These are phyloP conservation scores for Neurospora hispaniola DNA, from an alignment of 495 filamentous ascomycete genomes.

Conservation along the genomic window DNA sequence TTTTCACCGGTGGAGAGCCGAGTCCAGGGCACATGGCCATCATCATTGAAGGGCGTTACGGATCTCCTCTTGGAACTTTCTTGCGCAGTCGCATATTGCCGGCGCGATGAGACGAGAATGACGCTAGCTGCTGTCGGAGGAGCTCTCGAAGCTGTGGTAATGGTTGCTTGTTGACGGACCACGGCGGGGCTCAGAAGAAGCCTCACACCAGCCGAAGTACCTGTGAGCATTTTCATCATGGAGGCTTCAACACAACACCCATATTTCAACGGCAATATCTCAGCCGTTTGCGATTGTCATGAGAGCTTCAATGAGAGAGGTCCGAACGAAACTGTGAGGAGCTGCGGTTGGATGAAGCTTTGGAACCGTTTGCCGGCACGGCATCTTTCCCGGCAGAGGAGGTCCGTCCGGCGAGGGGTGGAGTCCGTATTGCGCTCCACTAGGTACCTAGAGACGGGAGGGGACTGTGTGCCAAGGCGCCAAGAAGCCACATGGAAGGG, in stretches of 20 bases:
- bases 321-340: background rate
- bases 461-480: slow-evolving; percentile 1
- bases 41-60: slow-evolving; percentile 73
- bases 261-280: slow-evolving; percentile 14
- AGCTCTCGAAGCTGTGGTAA: background rate
- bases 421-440: slow-evolving; percentile 3
- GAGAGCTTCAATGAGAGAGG: background rate
- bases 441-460: background rate
- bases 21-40: slow-evolving; percentile 69
- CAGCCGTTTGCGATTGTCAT: slow-evolving; percentile 1
- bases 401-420: background rate
- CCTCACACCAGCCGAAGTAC: background rate
- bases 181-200: slow-evolving; percentile 3
- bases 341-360: slow-evolving; percentile 1
- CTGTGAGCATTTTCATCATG: slow-evolving; percentile 17
- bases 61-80: slow-evolving; percentile 38
- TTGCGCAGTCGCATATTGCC: slow-evolving; percentile 21
- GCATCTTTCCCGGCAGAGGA: slow-evolving; percentile 16
- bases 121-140: background rate
- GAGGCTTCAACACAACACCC: slow-evolving; percentile 14
- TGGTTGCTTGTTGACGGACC: slow-evolving; percentile 3
- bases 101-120: slow-evolving; percentile 11
- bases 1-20: slow-evolving; percentile 69
- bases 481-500: slow-evolving; percentile 23
- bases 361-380: slow-evolving; percentile 10